A percentile compares a stretch with the other conserved stretches of the same genome.
Evolutionary conservation across 768 basidiomycete genomes (phyloP).

Genomic region (Austroboletus eburneus): DNA sequence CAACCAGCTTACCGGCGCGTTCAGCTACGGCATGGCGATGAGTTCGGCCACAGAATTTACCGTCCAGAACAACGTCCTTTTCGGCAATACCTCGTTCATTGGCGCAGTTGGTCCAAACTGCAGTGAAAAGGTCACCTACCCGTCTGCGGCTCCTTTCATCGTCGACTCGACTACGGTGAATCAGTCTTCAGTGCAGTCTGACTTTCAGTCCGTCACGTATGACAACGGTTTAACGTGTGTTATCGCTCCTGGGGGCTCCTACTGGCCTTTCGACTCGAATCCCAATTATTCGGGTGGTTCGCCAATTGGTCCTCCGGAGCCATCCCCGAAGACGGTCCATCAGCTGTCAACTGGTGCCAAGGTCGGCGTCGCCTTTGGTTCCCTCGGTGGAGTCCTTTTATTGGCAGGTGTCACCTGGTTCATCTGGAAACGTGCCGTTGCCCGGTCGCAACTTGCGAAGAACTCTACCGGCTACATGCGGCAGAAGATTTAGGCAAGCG

Average conservation of each 20-base stretch:
- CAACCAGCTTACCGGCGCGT: slow-evolving; percentile 63
- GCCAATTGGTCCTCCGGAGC: slow-evolving; percentile 13
- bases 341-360: no score
- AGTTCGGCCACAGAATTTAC: slow-evolving; percentile 64
- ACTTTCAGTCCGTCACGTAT: no score
- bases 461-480: no score
- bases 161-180: slow-evolving; percentile 43
- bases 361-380: no score
- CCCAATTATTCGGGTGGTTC: slow-evolving; percentile 33
- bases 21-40: slow-evolving; percentile 70
- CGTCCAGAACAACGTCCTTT: slow-evolving; percentile 53
- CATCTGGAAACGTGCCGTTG: no score
- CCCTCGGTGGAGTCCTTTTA: no score
- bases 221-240: slow-evolving; percentile 66
- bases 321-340: no score
- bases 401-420: no score
- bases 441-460: no score
- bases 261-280: slow-evolving; percentile 66
- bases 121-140: slow-evolving; percentile 43
- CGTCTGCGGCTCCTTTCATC: slow-evolving; percentile 57
- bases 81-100: slow-evolving; percentile 73
- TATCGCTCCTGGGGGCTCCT: slow-evolving; percentile 61
- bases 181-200: slow-evolving; percentile 47
- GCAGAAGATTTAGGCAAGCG: no score
- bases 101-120: slow-evolving; percentile 67